Percentiles rank a stretch among this genome's conserved stretches.
Evolutionary conservation across 495 filamentous ascomycete species (phyloP).

Genomic region (Aspergillus nanangensis): DNA sequence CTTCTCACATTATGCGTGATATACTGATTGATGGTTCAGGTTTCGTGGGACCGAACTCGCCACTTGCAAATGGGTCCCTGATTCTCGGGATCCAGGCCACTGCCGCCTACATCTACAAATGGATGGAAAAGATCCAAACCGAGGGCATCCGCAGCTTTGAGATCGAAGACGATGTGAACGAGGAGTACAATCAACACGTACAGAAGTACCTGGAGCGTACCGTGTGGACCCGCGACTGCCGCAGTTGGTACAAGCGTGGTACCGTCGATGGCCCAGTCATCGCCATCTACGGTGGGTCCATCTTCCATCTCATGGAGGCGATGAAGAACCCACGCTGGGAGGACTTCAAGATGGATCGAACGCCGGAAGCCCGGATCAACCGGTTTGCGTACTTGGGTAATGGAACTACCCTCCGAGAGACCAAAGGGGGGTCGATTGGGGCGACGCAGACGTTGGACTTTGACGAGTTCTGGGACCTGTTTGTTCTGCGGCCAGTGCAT

Average conservation of each 20-base stretch:
- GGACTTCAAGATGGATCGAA: slow-evolving; percentile 35
- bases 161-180: slow-evolving; percentile 2
- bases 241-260: slow-evolving; percentile 34
- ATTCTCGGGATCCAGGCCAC: slow-evolving; percentile 30
- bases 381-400: slow-evolving; percentile 47
- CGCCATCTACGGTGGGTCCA: slow-evolving; percentile 18
- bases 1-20: no score
- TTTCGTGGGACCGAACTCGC: slow-evolving; percentile 2
- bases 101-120: slow-evolving; percentile 37
- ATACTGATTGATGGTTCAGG: neutral
- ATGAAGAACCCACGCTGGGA: slow-evolving; percentile 40
- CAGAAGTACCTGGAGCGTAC: slow-evolving; percentile 30
- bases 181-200: slow-evolving; percentile 18
- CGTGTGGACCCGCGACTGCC: slow-evolving; percentile 31
- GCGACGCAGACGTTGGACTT: slow-evolving; percentile 13
- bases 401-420: slow-evolving; percentile 19
- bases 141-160: slow-evolving; percentile 20
- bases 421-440: slow-evolving; percentile 10
- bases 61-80: slow-evolving; percentile 11
- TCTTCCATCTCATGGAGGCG: slow-evolving; percentile 45
- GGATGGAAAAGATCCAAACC: slow-evolving; percentile 28
- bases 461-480: slow-evolving; percentile 15
- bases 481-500: slow-evolving; percentile 11
- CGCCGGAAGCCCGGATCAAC: slow-evolving; percentile 28
- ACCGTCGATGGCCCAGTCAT: slow-evolving; percentile 11